Base-by-base conservation (phyloP, 2,329 filamentous ascomycete species). In the Aspergillus versicolor region DNA sequence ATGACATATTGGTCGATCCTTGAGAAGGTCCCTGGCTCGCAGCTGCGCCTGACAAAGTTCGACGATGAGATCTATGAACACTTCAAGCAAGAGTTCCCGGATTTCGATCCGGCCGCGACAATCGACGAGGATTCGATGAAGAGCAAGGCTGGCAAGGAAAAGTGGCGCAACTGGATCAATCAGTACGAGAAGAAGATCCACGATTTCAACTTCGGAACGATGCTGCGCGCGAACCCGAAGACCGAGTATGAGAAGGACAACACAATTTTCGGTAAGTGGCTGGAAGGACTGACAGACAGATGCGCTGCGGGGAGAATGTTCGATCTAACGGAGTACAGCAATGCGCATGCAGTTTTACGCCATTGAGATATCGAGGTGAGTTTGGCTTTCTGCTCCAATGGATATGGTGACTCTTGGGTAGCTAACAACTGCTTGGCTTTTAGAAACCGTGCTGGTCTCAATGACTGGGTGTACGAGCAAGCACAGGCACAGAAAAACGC, bases 171-270 rank as follows among this genome's bases (percentile, higher is more conserved):
- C 63, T 99, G 97, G 79, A 89, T 97, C 84, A 92, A 89, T 82
- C 81, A 83, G 61, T 99, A 97, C 75, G 92, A 97, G 79, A 92
- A 96, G 77, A 93, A 85, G 77, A 81, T 99, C n/a, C 89, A 94
- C 62, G 95, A 99, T 77, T 99, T 88, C 82, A 99, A 97, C 81
- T 99, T 97, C 75, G 94, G 94, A 55, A 97, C 94, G 34, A 92
- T 99, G 84, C 75, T 99, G 67, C 86, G 94, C 57, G 83, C 85
- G 56, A 90, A 84, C 69, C 83, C 91, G 38, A 90, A 89, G 67
- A 85, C 76, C 52, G 93, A 97, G 75, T 97, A 99, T 73, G 90
- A 88, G 52, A 82, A 95, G 77, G 82, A 96, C 56, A 91, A 88
- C 54, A 96, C 92, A 3, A 96, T 99, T 52, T 97, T 99, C 68